A percentile compares a stretch with the other conserved stretches of the same genome.
Evolutionary conservation across 805 yeast species (phyloP).

Genomic region (Priceomyces castillae): DNA sequence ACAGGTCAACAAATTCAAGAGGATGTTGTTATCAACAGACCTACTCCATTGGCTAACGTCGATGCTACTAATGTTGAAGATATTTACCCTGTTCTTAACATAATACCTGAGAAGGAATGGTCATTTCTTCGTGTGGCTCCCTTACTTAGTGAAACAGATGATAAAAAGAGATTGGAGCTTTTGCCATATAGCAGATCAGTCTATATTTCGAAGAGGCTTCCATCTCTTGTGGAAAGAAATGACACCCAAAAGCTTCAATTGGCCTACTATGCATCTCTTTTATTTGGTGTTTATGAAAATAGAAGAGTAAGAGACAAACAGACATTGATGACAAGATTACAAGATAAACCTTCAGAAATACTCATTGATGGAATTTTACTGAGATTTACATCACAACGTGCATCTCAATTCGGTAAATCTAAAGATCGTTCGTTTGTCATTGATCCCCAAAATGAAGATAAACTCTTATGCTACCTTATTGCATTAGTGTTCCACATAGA

Average conservation of each 20-base stretch:
- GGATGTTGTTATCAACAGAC: conserved; percentile 64
- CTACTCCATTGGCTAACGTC: conserved; percentile 73
- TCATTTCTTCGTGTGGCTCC: conserved; percentile 60
- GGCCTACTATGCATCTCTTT: conserved; percentile 74
- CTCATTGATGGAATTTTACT: conserved; percentile 69
- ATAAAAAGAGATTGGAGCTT: conserved; percentile 49
- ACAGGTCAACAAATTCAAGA: conserved; percentile 60
- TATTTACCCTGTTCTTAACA: conserved; percentile 68
- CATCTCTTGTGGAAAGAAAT: conserved; percentile 33
- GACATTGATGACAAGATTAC: conserved; percentile 55
- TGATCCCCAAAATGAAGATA: conserved; percentile 88
- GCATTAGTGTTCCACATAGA: conserved; percentile 73
- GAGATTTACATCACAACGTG: conserved; percentile 64
- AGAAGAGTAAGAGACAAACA: conserved; percentile 62
- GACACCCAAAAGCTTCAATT: conserved; percentile 62
- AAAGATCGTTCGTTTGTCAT: conserved; percentile 73
- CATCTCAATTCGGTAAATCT: conserved; percentile 68
- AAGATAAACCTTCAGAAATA: conserved; percentile 65
- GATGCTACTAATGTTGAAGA: conserved; percentile 84
- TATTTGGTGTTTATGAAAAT: conserved; percentile 76
- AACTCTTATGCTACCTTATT: conserved; percentile 74
- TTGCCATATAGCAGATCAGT: conserved; percentile 63
- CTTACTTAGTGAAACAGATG: conserved; percentile 51
- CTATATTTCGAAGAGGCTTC: conserved; percentile 50
- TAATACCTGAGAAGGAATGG: conserved; percentile 69